Conservation (phyloP, 2,329 filamentous ascomycete genomes). For the Dactylellina leptospora region DNA sequence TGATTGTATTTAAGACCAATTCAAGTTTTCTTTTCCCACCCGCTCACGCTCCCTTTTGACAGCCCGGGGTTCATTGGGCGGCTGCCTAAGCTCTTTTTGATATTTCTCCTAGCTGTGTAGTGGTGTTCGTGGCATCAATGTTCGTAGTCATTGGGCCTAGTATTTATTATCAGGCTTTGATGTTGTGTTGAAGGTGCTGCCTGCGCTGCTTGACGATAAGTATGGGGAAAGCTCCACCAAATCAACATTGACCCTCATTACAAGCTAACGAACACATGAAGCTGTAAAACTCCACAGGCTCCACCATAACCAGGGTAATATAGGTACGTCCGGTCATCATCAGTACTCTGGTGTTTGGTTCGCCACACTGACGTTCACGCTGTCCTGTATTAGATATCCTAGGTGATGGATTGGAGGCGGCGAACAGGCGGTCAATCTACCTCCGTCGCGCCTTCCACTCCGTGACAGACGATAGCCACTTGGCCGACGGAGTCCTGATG, state of each 20-base stretch:
- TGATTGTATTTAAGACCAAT: slow-evolving; percentile 32
- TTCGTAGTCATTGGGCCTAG: not conserved
- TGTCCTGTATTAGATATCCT: not conserved
- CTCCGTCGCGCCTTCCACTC: slow-evolving; percentile 29
- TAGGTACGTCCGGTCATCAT: not conserved
- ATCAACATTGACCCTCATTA: not conserved
- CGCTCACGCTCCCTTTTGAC: too few species aligned
- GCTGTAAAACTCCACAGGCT: not conserved
- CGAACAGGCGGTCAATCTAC: slow-evolving; percentile 34
- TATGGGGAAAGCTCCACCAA: not conserved
- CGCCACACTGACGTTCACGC: not conserved
- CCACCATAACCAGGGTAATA: not conserved
- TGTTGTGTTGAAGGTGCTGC: too few species aligned
- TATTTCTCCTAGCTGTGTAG: not conserved
- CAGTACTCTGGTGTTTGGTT: not conserved
- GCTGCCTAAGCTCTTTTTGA: too few species aligned
- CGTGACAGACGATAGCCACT: slow-evolving; percentile 17
- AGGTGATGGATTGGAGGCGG: slow-evolving; percentile 52
- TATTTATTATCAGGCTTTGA: not conserved
- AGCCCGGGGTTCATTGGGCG: too few species aligned
- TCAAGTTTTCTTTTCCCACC: slow-evolving; percentile 1
- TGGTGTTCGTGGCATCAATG: not conserved
- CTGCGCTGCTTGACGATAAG: too few species aligned
- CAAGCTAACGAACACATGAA: not conserved
- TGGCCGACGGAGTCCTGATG: slow-evolving; percentile 42